Base-by-base conservation (phyloP, 257 asterid genomes). In the Salvia miltiorrhiza region DNA sequence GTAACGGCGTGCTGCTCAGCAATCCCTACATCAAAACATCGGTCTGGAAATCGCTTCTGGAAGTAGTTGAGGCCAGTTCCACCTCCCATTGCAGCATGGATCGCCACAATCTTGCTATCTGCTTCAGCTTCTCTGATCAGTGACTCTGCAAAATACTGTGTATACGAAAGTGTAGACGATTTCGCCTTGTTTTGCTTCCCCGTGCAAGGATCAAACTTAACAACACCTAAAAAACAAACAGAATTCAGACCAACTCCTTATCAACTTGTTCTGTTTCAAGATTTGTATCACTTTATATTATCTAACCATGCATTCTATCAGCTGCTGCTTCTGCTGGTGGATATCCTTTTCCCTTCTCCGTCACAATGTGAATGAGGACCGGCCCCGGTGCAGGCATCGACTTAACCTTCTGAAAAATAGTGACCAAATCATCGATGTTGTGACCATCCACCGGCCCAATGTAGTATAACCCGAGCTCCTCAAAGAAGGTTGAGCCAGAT, bases 71-170 rank as follows among this genome's bases (percentile, higher is more conserved):
- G 54, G 40, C 68, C 68, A 43, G 68, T 63, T 14, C 68, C 68
- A 13, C 68, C 68, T 24, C 68, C 68, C 68, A 63, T 63, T 24
- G 68, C 68, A 41, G 68, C 68, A 63, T 63, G 68, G 10, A 63
- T 63, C 2, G 24, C 68, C 53, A 63, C 68, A 45, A 90, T 73
- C 73, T 61, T 82, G 59, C 73, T 65, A 56, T 90, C 97, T 19
- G 9, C 44, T 72, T 86, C 93, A 5, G 97, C 96, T 83, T 63
- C 68, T 43, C 23, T 63, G 4, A 63, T 43, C 1, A 63, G n/a
- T 41, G 68, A 23, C 14, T 63, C 68, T 63, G 68, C 68, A 41
- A 63, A 63, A 43, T 63, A 63, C 4, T 63, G 68, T 2, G 68
- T 63, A 10, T 63, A 63, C 7, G 68, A 63, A 63, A 41, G 68